Percentiles rank a stretch among this genome's conserved stretches.
Evolutionary conservation across 2,329 filamentous ascomycete genomes (phyloP).

Genomic region (Sporothrix variecibatus): DNA sequence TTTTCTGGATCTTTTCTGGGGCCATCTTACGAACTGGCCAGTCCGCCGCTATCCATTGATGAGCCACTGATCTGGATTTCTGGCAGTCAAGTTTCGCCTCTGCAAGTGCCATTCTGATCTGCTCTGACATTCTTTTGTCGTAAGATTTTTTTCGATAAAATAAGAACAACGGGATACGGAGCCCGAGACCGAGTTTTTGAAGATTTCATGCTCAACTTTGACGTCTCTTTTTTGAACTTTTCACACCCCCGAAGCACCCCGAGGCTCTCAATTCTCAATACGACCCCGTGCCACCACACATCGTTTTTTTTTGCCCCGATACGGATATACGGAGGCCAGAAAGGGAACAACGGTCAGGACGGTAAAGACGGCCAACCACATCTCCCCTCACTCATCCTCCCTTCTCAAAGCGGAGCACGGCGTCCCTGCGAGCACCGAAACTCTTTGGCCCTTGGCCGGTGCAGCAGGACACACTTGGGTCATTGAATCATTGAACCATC

Average conservation of each 20-base stretch:
- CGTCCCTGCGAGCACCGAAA: not conserved
- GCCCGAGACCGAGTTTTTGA: not conserved
- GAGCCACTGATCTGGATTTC: not conserved
- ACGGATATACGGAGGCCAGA: conserved; percentile 16
- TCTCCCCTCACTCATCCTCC: not conserved
- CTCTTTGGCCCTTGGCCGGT: not conserved
- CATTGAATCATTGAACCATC: not conserved
- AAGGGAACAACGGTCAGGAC: not conserved
- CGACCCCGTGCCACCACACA: not conserved
- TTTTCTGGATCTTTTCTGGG: conserved; percentile 8
- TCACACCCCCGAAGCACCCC: not conserved
- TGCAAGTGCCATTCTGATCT: not conserved
- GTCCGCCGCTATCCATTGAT: not conserved
- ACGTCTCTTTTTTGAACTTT: not conserved
- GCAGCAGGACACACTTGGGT: not conserved
- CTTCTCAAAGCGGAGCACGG: not conserved
- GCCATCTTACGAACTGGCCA: not conserved
- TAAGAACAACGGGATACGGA: not conserved
- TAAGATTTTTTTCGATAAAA: not conserved
- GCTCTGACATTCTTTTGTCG: not conserved
- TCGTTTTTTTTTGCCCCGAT: not conserved
- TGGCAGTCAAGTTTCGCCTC: not conserved
- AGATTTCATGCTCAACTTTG: not conserved
- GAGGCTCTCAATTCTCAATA: not conserved
- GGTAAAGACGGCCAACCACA: not conserved